Conservation (phyloP, 768 basidiomycete genomes). For the Auricularia heimuer region DNA sequence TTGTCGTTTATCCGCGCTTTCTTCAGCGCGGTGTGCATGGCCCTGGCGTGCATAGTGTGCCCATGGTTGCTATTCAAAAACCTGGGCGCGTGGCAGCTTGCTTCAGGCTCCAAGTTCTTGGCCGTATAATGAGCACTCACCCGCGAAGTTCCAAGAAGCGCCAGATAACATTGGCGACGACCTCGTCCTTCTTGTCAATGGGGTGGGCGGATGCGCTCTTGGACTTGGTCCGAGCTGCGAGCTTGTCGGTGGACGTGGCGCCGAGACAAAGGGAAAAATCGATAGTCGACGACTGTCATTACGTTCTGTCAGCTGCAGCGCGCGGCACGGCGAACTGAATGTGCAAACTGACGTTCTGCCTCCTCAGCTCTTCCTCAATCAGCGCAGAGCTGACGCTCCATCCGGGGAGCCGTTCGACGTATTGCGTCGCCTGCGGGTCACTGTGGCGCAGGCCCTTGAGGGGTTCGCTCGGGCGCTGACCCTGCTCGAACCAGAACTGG, state of each 20-base stretch:
- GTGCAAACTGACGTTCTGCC: conserved; percentile 74
- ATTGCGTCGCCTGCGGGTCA: conserved; percentile 68
- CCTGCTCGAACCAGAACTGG: conserved; percentile 63
- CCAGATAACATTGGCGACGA: conserved; percentile 98
- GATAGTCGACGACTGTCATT: conserved; percentile 81
- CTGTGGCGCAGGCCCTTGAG: conserved; percentile 41
- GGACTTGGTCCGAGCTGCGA: conserved; percentile 72
- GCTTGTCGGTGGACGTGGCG: conserved; percentile 72
- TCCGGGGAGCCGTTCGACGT: conserved; percentile 76
- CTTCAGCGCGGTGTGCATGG: conserved; percentile 77
- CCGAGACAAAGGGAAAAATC: conserved; percentile 93
- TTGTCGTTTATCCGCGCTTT: conserved; percentile 86
- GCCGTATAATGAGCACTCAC: conserved; percentile 37
- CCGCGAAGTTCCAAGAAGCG: conserved; percentile 93
- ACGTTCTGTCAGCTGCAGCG: background rate
- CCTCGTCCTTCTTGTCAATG: conserved; percentile 95
- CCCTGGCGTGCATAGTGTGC: conserved; percentile 83
- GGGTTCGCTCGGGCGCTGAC: conserved; percentile 43
- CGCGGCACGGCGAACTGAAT: background rate
- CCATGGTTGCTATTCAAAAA: conserved; percentile 84
- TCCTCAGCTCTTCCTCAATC: conserved; percentile 88
- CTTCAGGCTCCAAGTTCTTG: background rate
- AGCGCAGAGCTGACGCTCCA: conserved; percentile 84
- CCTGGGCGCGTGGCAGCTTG: conserved; percentile 29
- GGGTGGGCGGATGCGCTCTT: conserved; percentile 38